phyloP scores from a whole-genome alignment of 805 yeast species.

The Kodamaea leandrae region DNA sequence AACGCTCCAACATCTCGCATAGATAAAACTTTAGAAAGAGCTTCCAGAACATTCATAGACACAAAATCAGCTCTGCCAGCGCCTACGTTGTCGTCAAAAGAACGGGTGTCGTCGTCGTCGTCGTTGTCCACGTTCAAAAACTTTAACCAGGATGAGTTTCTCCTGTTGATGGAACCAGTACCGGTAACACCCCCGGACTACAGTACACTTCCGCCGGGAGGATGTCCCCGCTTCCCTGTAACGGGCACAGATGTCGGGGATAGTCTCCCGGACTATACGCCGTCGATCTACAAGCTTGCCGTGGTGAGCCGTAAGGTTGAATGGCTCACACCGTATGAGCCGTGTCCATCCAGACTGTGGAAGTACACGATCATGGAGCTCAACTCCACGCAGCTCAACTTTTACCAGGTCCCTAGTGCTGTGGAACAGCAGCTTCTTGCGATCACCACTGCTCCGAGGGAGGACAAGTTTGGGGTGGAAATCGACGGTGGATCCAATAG shows the following conservation, averaged over 20 bases:
- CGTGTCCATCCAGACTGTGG: slow-evolving; percentile 71
- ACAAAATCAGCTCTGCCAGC: background rate
- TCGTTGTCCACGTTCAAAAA: background rate
- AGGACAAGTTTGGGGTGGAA: slow-evolving; percentile 13
- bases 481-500: slow-evolving; percentile 4
- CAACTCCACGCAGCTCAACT: slow-evolving; percentile 81
- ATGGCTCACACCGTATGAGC: slow-evolving; percentile 74
- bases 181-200: slow-evolving; percentile 41
- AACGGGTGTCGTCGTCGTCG: too few relatives aligned
- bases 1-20: too few relatives aligned
- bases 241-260: slow-evolving; percentile 31
- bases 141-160: slow-evolving; percentile 11
- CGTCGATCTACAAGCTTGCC: slow-evolving; percentile 63
- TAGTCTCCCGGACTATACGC: slow-evolving; percentile 59
- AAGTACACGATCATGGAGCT: slow-evolving; percentile 63
- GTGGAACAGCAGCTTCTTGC: slow-evolving; percentile 28
- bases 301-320: slow-evolving; percentile 65
- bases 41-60: too few relatives aligned
- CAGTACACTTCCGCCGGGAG: slow-evolving; percentile 41
- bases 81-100: too few relatives aligned
- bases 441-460: slow-evolving; percentile 14
- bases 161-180: slow-evolving; percentile 35
- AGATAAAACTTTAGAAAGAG: too few relatives aligned
- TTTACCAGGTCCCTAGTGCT: slow-evolving; percentile 47
- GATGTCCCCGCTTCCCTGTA: slow-evolving; percentile 41